Evolutionary conservation across 164 flowering plant genomes (phyloP).

Genomic region (Saururus chinensis): DNA sequence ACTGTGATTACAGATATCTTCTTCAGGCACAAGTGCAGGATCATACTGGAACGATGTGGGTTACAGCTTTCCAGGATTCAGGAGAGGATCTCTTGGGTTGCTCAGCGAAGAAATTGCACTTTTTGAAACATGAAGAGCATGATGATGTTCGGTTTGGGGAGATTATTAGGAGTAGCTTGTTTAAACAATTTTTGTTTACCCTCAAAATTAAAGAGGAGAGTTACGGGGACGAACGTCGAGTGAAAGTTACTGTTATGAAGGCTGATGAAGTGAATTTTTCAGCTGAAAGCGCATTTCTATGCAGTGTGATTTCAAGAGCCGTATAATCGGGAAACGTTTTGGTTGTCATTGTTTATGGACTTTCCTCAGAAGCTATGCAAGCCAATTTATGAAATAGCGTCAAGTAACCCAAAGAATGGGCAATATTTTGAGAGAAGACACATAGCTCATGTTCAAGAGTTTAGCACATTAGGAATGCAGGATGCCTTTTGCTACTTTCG

Average conservation of each 20-base stretch:
- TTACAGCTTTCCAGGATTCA: slow-evolving; percentile 90
- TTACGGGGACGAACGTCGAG: slow-evolving; percentile 83
- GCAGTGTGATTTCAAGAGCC: slow-evolving; percentile 38
- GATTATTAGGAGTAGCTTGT: slow-evolving; percentile 36
- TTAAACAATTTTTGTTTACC: slow-evolving; percentile 45
- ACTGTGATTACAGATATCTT: slow-evolving; percentile 89
- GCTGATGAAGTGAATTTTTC: slow-evolving; percentile 60
- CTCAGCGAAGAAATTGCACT: slow-evolving; percentile 72
- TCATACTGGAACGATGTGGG: slow-evolving; percentile 88
- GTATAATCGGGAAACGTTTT: too few relatives aligned
- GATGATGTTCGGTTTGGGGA: slow-evolving; percentile 56
- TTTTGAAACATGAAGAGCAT: slow-evolving; percentile 49
- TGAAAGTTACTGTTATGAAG: slow-evolving; percentile 76
- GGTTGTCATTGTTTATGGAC: too few relatives aligned
- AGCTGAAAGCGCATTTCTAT: slow-evolving; percentile 43
- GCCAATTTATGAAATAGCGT: too few relatives aligned
- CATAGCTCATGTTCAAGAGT: too few relatives aligned
- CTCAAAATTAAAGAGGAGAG: slow-evolving; percentile 88
- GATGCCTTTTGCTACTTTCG: too few relatives aligned
- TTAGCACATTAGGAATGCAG: too few relatives aligned
- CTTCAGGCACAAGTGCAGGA: slow-evolving; percentile 91
- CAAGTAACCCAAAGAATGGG: too few relatives aligned
- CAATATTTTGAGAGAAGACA: too few relatives aligned
- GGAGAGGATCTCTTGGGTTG: slow-evolving; percentile 87
- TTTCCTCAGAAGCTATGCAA: too few relatives aligned